Evolutionary conservation across 108 stramenopile species (phyloP).

Genomic region (Cyclotella kingstonii): DNA sequence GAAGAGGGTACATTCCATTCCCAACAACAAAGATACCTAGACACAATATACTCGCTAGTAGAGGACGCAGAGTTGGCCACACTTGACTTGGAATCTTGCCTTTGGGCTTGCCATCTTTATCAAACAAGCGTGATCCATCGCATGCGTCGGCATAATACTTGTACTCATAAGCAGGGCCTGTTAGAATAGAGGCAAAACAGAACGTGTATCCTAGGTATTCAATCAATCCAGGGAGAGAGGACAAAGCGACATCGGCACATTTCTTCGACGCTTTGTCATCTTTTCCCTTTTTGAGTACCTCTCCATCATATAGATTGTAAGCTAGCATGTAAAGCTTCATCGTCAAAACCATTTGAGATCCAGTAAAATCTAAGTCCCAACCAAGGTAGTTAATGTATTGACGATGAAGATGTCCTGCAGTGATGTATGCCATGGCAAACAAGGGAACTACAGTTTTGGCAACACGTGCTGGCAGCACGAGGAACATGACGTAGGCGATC

Average conservation of each 20-base stretch:
- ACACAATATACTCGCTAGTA: conserved; percentile 69
- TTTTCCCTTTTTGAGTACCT: conserved; percentile 62
- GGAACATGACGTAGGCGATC: conserved; percentile 85
- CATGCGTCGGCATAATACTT: conserved; percentile 67
- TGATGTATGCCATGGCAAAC: conserved; percentile 89
- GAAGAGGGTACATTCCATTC: conserved; percentile 70
- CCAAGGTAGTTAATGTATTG: conserved; percentile 95
- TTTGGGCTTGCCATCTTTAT: conserved; percentile 64
- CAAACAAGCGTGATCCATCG: conserved; percentile 74
- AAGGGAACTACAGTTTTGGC: conserved; percentile 77
- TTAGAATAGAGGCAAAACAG: conserved; percentile 91
- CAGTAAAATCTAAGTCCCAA: conserved; percentile 96
- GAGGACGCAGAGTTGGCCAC: conserved; percentile 67
- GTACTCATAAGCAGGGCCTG: conserved; percentile 91
- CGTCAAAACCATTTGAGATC: conserved; percentile 93
- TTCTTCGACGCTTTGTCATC: conserved; percentile 76
- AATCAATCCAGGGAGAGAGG: conserved; percentile 73
- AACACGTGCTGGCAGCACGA: conserved; percentile 65
- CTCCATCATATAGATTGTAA: conserved; percentile 96
- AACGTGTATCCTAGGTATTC: conserved; percentile 96
- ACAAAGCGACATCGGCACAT: conserved; percentile 75
- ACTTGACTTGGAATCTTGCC: conserved; percentile 80
- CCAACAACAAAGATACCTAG: conserved; percentile 72
- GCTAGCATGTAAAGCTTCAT: conserved; percentile 96
- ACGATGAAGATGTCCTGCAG: conserved; percentile 90